Evolutionary conservation across 805 yeast species (phyloP).

Genomic region (Myxozyma monticola): DNA sequence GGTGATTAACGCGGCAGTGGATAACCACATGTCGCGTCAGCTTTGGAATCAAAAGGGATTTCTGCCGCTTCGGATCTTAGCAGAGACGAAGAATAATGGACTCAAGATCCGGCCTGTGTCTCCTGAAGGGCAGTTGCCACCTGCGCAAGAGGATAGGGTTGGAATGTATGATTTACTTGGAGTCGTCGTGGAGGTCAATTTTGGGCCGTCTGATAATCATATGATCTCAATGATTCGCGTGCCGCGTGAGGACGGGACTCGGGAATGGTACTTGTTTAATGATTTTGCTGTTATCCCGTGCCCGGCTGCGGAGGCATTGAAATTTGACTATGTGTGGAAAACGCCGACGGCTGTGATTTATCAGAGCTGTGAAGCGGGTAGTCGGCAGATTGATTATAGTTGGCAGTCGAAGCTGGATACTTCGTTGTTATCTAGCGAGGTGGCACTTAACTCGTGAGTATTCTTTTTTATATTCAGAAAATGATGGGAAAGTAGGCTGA

Average conservation of each 20-base stretch:
- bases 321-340: constrained; percentile 77
- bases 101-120: constrained; percentile 6
- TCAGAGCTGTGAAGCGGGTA: constrained; percentile 44
- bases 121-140: neutral
- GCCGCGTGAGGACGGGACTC: constrained; percentile 22
- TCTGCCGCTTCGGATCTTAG: constrained; percentile 21
- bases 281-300: constrained; percentile 84
- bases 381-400: constrained; percentile 44
- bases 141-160: neutral
- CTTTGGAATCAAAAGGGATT: constrained; percentile 27
- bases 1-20: constrained; percentile 58
- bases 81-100: constrained; percentile 7
- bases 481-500: constrained; percentile 51
- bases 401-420: constrained; percentile 59
- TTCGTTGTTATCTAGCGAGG: constrained; percentile 69
- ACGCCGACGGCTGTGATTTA: constrained; percentile 73
- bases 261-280: constrained; percentile 78
- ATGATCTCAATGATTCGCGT: constrained; percentile 40
- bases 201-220: constrained; percentile 37
- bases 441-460: constrained; percentile 7
- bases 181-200: constrained; percentile 39
- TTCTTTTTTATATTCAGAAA: neutral
- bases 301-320: constrained; percentile 73
- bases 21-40: constrained; percentile 29
- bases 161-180: constrained; percentile 39